Base-by-base conservation (phyloP, 2,329 filamentous ascomycete species). In the Fonsecaea monophora region DNA sequence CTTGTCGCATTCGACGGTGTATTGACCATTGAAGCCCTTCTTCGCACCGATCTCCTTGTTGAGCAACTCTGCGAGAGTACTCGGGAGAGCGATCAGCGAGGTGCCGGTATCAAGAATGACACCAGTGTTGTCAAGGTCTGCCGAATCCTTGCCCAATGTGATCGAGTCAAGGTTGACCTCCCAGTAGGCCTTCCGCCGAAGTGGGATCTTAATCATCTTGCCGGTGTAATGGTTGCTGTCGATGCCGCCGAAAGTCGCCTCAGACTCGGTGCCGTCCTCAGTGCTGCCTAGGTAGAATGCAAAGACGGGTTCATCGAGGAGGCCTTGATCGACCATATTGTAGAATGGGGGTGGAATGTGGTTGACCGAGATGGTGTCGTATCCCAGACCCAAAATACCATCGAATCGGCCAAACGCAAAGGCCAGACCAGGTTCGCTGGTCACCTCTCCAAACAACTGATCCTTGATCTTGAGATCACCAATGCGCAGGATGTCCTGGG, bases 121-220 rank as follows among this genome's bases (percentile, higher is more conserved):
- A 82, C 95, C 96, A 66, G 93, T 97, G 85, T 92, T 88, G 72
- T 98, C 94, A 71, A 98, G 89, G 80, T 97, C 91, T 68, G 94
- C 94, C 72, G 88, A 89, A 77, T 91, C 87, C 61, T 94, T 86
- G 74, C 95, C 96, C 71, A 97, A 92, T 64, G 90, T 89, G 82
- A 99, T 95, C 71, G 92, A 86, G 76, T 98, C 90, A 69, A 99
- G 89, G 76, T 98, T 94, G 64, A 99, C 94, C 86, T 99, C 95
- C 95, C 95, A 99, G 87, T 99, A 99, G 58, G 95, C 95, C 90
- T 98, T 98, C 79, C 95, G 92, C 80, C 95, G 92, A 74, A 99
- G 88, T 63, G 95, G 95, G 73, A 99, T 92, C 80, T 93, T 96
- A 78, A 89, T 92, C 75, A 99, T 87, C 81, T 98, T 90, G 76